Conservation (phyloP, 192 early-diverging fungal species). For the Ambispora gerdemannii region DNA sequence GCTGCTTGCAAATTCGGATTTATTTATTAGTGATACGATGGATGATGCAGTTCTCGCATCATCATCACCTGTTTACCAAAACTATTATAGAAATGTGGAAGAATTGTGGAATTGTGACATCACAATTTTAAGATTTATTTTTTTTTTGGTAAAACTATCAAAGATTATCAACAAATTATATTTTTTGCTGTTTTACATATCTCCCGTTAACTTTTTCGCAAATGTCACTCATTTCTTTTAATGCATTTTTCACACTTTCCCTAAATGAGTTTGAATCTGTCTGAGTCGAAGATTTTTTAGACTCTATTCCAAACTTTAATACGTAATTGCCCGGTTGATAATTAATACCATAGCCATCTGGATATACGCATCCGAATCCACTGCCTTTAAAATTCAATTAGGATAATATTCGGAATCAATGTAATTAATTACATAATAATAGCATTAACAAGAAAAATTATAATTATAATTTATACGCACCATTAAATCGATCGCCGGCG, state of each 20-base stretch:
- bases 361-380: slow-evolving; percentile 82
- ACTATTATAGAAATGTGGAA: too few relatives aligned
- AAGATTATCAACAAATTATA: too few relatives aligned
- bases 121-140: too few relatives aligned
- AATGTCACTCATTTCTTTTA: slow-evolving; percentile 36
- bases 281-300: slow-evolving; percentile 48
- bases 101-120: too few relatives aligned
- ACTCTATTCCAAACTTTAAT: slow-evolving; percentile 81
- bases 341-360: slow-evolving; percentile 86
- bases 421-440: neutral
- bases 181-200: slow-evolving; percentile 2
- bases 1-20: too few relatives aligned
- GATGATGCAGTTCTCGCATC: too few relatives aligned
- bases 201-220: slow-evolving; percentile 39
- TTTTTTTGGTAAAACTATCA: too few relatives aligned
- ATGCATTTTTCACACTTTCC: slow-evolving; percentile 8
- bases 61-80: too few relatives aligned
- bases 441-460: too few relatives aligned
- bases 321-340: slow-evolving; percentile 65
- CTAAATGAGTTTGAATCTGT: slow-evolving; percentile 30
- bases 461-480: neutral
- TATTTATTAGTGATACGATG: too few relatives aligned
- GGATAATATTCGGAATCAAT: neutral
- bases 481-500: slow-evolving; percentile 57
- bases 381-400: too few relatives aligned